Evolutionary conservation across 306 rosid species (phyloP).

Genomic region (Aeschynomene evenia): DNA sequence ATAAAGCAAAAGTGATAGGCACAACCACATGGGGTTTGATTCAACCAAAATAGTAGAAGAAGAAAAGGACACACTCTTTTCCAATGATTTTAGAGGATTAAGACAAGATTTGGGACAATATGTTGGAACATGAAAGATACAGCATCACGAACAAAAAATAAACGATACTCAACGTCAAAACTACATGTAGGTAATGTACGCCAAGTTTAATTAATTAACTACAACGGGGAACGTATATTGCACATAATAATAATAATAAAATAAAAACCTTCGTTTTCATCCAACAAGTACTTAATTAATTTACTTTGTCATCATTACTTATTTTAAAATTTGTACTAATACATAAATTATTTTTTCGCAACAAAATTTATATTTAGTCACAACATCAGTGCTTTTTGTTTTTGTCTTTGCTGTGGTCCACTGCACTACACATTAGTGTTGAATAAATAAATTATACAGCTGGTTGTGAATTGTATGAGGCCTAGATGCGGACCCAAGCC

Average conservation of each 20-base stretch:
- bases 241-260: no score
- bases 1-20: neutral
- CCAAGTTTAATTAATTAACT: neutral
- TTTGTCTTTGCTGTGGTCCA: neutral
- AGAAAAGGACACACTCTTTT: neutral
- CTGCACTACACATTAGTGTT: neutral
- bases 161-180: neutral
- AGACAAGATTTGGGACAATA: slow-evolving; percentile 10
- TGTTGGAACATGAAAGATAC: neutral
- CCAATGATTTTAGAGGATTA: neutral
- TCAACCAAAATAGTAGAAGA: neutral
- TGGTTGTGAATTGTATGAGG: neutral
- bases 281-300: neutral
- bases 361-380: neutral
- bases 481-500: neutral
- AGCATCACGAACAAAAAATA: neutral
- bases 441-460: neutral
- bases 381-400: neutral
- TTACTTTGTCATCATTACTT: no score
- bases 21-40: slow-evolving; percentile 1
- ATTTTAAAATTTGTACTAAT: no score
- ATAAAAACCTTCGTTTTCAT: neutral
- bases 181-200: neutral
- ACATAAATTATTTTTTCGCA: no score
- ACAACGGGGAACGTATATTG: no score